Evolutionary conservation across 768 basidiomycete species (phyloP), one percentile per base, ranked within the genome.

Genomic region (Symmetrospora coprosmae): DNA sequence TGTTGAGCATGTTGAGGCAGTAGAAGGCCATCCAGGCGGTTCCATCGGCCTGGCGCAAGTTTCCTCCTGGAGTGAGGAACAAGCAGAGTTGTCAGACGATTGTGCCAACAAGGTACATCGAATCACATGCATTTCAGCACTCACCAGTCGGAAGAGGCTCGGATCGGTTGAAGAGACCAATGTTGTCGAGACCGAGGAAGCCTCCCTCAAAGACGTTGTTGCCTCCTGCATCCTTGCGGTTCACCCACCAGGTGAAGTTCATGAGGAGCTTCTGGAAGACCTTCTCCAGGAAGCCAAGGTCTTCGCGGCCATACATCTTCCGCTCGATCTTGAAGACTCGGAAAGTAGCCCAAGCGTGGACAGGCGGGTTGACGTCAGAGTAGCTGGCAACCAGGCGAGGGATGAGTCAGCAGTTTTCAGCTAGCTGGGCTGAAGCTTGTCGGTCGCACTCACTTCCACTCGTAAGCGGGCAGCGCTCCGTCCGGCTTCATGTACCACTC

Each of bases 1-100:
- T 99, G 72, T 85, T 92, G 72, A 99, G 74, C 94, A 97, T 97
- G 70, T 94, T 94, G 60, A 97, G 74, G 66, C 84, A 89, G 73
- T 92, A 99, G 76, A 97, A 99, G 31, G 90, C 94, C 94, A 99
- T 99, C 94, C 94, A 99, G 0, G 92, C 88, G 5, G 94, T 99
- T 8, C 92, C 92, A 71, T 99, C 94, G 7, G 94, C 90, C 74
- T 99, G 94, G 53, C 92, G 89, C 61, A 99, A 77, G 17, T 75
- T 80, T 8, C 94, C 94, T n/a, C 55, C 49, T 50, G 25, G 17
- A 47, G 11, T 11, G 23, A 27, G 13, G 23, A 25, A 14, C 11
- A 21, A 13, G 11, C 25, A n/a, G 45, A 47, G 45, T 13, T 47
- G 23, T 47, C 45, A 11, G 45, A 13, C 17, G 45, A 47, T 27